phyloP scores from a whole-genome alignment of 768 basidiomycete genomes.

The Sporobolomyces pararoseus region DNA sequence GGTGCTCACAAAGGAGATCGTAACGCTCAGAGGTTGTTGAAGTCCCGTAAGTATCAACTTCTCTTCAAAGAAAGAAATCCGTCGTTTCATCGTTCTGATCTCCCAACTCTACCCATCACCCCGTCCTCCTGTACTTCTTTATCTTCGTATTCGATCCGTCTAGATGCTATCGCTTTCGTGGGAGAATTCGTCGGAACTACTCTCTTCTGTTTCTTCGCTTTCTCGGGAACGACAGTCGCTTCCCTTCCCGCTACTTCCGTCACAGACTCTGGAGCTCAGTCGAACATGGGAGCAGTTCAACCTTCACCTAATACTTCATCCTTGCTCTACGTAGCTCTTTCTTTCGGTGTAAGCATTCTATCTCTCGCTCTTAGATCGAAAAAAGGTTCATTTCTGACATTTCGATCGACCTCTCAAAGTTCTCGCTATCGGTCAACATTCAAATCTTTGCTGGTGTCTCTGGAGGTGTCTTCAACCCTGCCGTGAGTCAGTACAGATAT shows the following conservation, averaged over 20 bases:
- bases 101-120: too few relatives aligned
- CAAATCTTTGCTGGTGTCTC: conserved; percentile 26
- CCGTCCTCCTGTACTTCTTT: too few relatives aligned
- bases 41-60: conserved; percentile 11
- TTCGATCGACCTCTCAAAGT: too few relatives aligned
- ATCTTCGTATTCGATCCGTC: background rate
- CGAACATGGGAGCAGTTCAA: conserved; percentile 4
- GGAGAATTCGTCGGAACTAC: conserved; percentile 26
- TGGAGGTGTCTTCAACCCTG: conserved; percentile 25
- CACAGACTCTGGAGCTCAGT: background rate
- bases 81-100: background rate
- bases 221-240: conserved; percentile 3
- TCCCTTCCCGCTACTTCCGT: conserved; percentile 10
- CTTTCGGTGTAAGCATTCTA: conserved; percentile 4
- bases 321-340: conserved; percentile 17
- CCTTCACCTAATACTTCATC: conserved; percentile 14
- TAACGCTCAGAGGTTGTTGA: conserved; percentile 14
- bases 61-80: background rate
- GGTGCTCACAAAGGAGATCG: conserved; percentile 25
- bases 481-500: background rate
- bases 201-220: conserved; percentile 10
- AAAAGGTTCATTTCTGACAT: too few relatives aligned
- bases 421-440: conserved; percentile 23
- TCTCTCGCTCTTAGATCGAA: background rate
- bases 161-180: conserved; percentile 13